Conservation (phyloP, 805 yeast species). For the Ogataea trehaloabstinens region DNA sequence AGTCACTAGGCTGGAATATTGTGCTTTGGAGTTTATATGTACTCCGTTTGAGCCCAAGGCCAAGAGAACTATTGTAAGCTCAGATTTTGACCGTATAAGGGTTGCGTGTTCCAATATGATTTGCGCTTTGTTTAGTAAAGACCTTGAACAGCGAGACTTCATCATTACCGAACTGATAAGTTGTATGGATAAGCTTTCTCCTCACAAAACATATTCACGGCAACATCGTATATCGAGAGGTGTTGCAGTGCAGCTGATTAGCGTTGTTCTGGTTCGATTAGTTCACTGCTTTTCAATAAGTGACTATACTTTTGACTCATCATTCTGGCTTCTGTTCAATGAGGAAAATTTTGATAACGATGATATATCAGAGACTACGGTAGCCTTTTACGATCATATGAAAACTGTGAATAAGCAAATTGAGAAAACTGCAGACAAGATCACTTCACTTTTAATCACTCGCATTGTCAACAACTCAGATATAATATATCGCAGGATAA, state of each 20-base stretch:
- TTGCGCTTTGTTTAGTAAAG: slow-evolving; percentile 37
- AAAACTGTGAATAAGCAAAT: slow-evolving; percentile 9
- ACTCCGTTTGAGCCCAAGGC: slow-evolving; percentile 29
- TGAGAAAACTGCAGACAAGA: slow-evolving; percentile 23
- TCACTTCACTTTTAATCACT: slow-evolving; percentile 30
- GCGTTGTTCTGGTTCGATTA: slow-evolving; percentile 43
- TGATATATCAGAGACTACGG: slow-evolving; percentile 11
- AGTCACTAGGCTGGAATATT: slow-evolving; percentile 59
- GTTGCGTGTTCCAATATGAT: slow-evolving; percentile 33
- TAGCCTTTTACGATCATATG: slow-evolving; percentile 10
- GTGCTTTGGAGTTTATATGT: slow-evolving; percentile 43
- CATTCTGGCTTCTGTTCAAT: slow-evolving; percentile 20
- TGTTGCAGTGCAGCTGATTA: slow-evolving; percentile 45
- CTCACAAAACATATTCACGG: slow-evolving; percentile 41
- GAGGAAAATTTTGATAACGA: slow-evolving; percentile 9
- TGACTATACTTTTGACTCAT: slow-evolving; percentile 20
- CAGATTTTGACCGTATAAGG: slow-evolving; percentile 21
- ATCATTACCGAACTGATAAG: slow-evolving; percentile 59
- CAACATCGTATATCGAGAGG: slow-evolving; percentile 45
- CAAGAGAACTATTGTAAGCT: slow-evolving; percentile 21
- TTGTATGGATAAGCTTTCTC: slow-evolving; percentile 49
- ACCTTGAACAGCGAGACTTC: slow-evolving; percentile 54
- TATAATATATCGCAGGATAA: slow-evolving; percentile 30
- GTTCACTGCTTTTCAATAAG: slow-evolving; percentile 29
- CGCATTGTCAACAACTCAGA: slow-evolving; percentile 34